A percentile compares a stretch with the other conserved stretches of the same genome.
phyloP scores from a whole-genome alignment of 345 rosid genomes.

The Arabidopsis suecica region DNA sequence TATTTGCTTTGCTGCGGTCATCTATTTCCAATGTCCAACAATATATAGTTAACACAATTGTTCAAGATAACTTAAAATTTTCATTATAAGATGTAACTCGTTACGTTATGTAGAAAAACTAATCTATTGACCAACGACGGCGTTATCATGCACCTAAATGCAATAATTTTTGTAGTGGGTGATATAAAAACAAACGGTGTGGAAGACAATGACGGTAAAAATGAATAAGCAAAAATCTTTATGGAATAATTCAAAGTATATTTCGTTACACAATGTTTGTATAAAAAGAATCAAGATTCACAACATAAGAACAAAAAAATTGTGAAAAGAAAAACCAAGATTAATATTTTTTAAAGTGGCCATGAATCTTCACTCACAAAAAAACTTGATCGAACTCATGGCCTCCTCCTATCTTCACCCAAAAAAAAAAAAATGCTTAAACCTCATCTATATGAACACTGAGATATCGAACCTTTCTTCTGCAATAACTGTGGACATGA shows the following conservation, averaged over 20 bases:
- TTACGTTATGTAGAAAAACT: slow-evolving; percentile 13
- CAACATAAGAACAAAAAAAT: slow-evolving; percentile 15
- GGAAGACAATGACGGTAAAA: slow-evolving; percentile 17
- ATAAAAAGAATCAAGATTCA: slow-evolving; percentile 35
- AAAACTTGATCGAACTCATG: slow-evolving; percentile 34
- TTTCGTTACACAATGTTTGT: slow-evolving; percentile 28
- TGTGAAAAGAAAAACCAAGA: background rate
- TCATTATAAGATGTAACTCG: background rate
- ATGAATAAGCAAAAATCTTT: background rate
- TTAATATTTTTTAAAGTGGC: background rate
- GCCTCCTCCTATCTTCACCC: slow-evolving; percentile 28
- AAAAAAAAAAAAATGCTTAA: background rate
- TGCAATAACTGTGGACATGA: slow-evolving; percentile 75
- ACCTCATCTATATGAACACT: slow-evolving; percentile 50
- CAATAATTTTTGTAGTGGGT: slow-evolving; percentile 31
- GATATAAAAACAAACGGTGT: slow-evolving; percentile 24
- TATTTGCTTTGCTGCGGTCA: background rate
- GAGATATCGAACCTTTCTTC: slow-evolving; percentile 48
- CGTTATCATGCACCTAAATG: slow-evolving; percentile 33
- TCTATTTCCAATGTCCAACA: too few species aligned
- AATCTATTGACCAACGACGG: slow-evolving; percentile 18
- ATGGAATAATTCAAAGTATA: slow-evolving; percentile 28
- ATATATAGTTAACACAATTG: too few species aligned
- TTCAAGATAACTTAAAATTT: background rate
- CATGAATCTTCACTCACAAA: slow-evolving; percentile 34